Base-by-base conservation (phyloP, 73 alveolate species). In the Tetrahymena malaccensis region DNA sequence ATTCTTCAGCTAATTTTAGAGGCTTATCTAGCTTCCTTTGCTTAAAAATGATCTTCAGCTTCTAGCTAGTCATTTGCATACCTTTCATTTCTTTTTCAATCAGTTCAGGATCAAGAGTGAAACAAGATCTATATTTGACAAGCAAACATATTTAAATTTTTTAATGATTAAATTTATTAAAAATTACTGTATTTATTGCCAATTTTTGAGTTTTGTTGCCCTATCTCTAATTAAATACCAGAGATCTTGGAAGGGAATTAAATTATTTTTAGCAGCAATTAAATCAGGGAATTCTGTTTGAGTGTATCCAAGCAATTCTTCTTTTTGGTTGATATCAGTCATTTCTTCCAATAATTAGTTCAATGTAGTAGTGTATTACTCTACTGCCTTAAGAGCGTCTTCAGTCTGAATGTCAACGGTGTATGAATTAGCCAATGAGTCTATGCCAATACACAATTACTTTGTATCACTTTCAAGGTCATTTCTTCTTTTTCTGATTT, bases 61-160 rank as follows among this genome's bases (percentile, higher is more conserved):
- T 97, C 85, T 93, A 95, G 15, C 99, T 97, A 17, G 94, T n/a
- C 25, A 31, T 37, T 34, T 85, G 83, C 99, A 98, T 98, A 3
- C 31, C 44, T 94, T 96, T 97, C 85, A 94, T 98, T 85, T 98
- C 99, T 50, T 98, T 97, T 83, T 98, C 99, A 25, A 98, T 98
- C 35, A 94, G 96, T 40, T 98, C 99, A n/a, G 99, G 99, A 95
- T 98, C 98, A 33, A 98, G 96, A 56, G 94, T 70, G 31, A 70
- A 70, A 33, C 89, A 70, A 22, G 89, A 70, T 70, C 89, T 70
- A 27, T 22, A 3, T 22, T 27, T 70, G 22, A 27, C 1, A 70
- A n/a, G 12, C n/a, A 57, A 70, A 70, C 0, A 0, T 19, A 70
- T 70, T 11, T 1, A 4, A n/a, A 22, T 22, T 70, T n/a, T 70